A percentile compares a stretch with the other conserved stretches of the same genome.
Conservation (phyloP, 768 basidiomycete species). For the Pleurotus tuber-regium region DNA sequence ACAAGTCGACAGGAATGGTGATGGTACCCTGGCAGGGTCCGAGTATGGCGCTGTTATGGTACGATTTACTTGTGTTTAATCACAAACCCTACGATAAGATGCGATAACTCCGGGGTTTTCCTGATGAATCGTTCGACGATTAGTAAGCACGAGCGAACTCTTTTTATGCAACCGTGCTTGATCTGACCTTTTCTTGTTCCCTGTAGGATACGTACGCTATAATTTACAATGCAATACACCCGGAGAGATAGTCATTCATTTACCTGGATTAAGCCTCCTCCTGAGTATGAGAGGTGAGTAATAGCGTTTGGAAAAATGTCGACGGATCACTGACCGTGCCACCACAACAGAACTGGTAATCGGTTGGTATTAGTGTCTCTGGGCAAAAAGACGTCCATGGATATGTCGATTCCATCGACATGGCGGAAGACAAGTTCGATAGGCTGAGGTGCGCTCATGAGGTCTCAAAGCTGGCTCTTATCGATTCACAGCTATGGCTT, state of each 20-base stretch:
- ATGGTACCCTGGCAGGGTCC: background rate
- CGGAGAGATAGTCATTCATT: too few relatives aligned
- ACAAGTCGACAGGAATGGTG: background rate
- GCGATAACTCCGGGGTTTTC: background rate
- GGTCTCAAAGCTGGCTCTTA: too few relatives aligned
- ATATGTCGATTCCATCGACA: slow-evolving; percentile 5
- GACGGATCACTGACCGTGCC: slow-evolving; percentile 7
- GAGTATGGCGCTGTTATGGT: background rate
- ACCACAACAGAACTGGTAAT: slow-evolving; percentile 8
- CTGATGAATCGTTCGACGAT: too few relatives aligned
- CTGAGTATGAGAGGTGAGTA: background rate
- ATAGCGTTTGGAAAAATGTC: slow-evolving; percentile 4
- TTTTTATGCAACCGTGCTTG: too few relatives aligned
- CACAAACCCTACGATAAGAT: background rate
- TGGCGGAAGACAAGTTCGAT: slow-evolving; percentile 6
- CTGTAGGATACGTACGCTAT: too few relatives aligned
- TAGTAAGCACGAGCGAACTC: too few relatives aligned
- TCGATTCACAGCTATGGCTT: too few relatives aligned
- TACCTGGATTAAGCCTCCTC: slow-evolving; percentile 7
- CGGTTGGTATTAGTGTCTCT: background rate
- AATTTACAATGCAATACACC: too few relatives aligned
- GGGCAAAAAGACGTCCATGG: slow-evolving; percentile 8
- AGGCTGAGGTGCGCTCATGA: slow-evolving; percentile 3
- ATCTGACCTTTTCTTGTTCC: slow-evolving; percentile 26
- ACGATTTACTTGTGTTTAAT: background rate